Base-by-base conservation (phyloP, 129 eudicot species). In the Saussurea involucrata region DNA sequence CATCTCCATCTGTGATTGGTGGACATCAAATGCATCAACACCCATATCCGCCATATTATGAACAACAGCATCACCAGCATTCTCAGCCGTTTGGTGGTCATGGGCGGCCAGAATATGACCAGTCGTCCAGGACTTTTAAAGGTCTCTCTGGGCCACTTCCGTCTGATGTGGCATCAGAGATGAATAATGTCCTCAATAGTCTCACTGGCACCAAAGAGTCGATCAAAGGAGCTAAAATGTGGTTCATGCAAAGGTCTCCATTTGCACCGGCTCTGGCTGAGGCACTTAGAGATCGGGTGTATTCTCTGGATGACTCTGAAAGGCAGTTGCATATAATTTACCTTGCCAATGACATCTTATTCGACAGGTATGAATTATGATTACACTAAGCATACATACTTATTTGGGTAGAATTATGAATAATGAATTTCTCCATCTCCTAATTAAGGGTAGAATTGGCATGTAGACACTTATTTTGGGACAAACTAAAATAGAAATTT, bases 221-320 rank as follows among this genome's bases (percentile, higher is more conserved):
- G 1, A 95, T 92, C 10, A 95, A 92, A 85, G 91, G 97, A 27
- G 97, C 99, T 24, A 95, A 95, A 81, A 86, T 86, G 78, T 95
- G 99, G 99, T 95, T 95, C 79, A 95, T 95, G 99, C 99, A 95
- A 78, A 85, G 99, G 76, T 82, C 97, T 31, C 95, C 97, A 0
- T 95, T 95, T 78, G 89, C 87, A 71, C 92, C 97, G 6, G 92
- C 87, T 32, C 82, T 95, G 72, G 96, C 97, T 53, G 97, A 95
- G 81, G 95, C 97, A 55, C 92, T 95, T 53, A 87, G 92, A 68
- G 99, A 95, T 71, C 74, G 96, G 42, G 88, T 95, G 20, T 86
- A 75, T 82, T 81, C 92, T 36, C 68, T 92, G 24, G 99, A 95
- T 80, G 97, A 95, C 73, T 83, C 99, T 22, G 99, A 95, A 86